phyloP scores from a whole-genome alignment of 1,284 basidiomycete genomes.

The Pholiota adiposa region DNA sequence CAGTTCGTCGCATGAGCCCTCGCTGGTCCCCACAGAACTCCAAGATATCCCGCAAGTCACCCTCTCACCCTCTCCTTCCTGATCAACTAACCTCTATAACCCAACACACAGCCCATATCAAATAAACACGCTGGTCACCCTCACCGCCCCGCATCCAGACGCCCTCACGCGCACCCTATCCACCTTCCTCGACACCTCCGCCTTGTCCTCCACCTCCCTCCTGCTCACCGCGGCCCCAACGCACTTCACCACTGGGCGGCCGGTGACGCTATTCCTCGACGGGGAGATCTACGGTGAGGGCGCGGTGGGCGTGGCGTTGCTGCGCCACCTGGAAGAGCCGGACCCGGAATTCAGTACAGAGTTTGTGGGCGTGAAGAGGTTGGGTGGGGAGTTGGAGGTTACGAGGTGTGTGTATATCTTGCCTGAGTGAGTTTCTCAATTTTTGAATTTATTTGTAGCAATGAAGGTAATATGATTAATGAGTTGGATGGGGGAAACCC shows the following conservation, averaged over 20 bases:
- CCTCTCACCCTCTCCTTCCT: background rate
- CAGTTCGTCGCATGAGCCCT: constrained; percentile 15
- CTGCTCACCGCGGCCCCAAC: constrained; percentile 81
- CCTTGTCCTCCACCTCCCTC: constrained; percentile 44
- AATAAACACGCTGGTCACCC: constrained; percentile 57
- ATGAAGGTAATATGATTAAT: constrained; percentile 82
- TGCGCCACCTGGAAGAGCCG: constrained; percentile 21
- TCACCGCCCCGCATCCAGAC: constrained; percentile 57
- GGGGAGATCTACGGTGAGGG: constrained; percentile 64
- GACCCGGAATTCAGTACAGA: constrained; percentile 31
- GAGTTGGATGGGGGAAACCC: constrained; percentile 69
- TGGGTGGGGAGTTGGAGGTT: constrained; percentile 60
- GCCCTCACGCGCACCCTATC: constrained; percentile 22
- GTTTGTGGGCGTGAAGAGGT: constrained; percentile 56
- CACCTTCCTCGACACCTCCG: constrained; percentile 2
- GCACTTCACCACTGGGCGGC: constrained; percentile 84
- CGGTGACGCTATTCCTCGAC: constrained; percentile 76
- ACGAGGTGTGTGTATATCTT: constrained; percentile 47
- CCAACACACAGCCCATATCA: constrained; percentile 36
- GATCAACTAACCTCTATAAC: constrained; percentile 23
- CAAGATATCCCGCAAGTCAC: background rate
- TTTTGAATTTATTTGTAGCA: constrained; percentile 41
- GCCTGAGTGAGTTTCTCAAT: background rate
- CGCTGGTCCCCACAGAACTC: background rate
- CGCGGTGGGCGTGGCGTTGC: constrained; percentile 73